Base-by-base conservation (phyloP, 345 rosid species). In the Citrus australasica region DNA sequence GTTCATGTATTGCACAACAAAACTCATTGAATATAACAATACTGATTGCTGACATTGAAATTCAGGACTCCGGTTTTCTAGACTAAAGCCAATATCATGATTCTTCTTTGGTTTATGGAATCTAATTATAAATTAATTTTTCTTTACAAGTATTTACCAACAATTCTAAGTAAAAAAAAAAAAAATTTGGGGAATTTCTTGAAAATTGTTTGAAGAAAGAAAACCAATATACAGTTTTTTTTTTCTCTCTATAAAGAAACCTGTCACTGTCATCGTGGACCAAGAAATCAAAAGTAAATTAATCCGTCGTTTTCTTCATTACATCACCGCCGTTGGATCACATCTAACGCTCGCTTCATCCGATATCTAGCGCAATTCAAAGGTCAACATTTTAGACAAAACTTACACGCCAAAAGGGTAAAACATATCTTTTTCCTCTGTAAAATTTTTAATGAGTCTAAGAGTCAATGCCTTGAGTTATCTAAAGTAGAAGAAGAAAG, bases 381-480 rank as follows among this genome's bases (percentile, higher is more conserved):
- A 33, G 56, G 79, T 67, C 79, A 35, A 67, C 28, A 9, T 25
- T 25, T 35, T 25, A 17, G 67, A 58, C 73, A 67, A 38, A 56
- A 33, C 68, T 76, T 46, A 11, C 51, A 76, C 66, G 68, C 79
- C 35, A 7, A 42, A 64, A 11, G 27, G 17, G 72, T 24, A 66
- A 53, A 53, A 67, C 22, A 16, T 5, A 1, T 53, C 51, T 11
- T 46, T 46, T 46, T 46, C 24, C 21, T 67, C 37, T 37, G 55
- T 61, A 37, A 38, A 61, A 73, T 10, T 66, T 24, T 66, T 19
- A 38, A 3, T 22, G 82, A 79, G 25, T 25, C 78, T 4, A 9
- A 51, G 27, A 77, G 85, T 83, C 83, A 80, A 69, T 80, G 83
- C 62, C 38, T 24, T 9, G 48, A 33, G 37, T 67, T 53, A 55